Base-by-base conservation (phyloP, 2,329 filamentous ascomycete genomes). In the Trichoderma harzianum region DNA sequence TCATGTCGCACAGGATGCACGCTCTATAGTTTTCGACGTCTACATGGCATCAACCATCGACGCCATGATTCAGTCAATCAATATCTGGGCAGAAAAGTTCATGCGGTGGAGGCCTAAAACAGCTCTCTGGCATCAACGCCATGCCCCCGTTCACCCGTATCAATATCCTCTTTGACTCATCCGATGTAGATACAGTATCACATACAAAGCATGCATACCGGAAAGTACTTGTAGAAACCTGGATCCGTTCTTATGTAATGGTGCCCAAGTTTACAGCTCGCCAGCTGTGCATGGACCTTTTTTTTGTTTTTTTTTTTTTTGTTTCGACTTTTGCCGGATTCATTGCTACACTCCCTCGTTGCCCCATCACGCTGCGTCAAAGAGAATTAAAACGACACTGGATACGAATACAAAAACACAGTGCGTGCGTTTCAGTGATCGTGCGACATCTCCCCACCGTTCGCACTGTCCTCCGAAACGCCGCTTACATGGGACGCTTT, bases 331-430 rank as follows among this genome's bases (percentile, higher is more conserved):
- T 30, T 26, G 26, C 21, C 24, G 43, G n/a, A 21, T 69, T 61
- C n/a, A 69, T 69, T 57, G 66, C 57, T 24, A 62, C 66, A 69
- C 66, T 69, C 66, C 66, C 65, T 60, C 53, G 65, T 32, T 43
- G 64, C 55, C 24, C 53, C 64, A 58, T 34, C 28, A 7, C 26
- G 26, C 32, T 60, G 30, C 21, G 30, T 61, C 47, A 12, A 36
- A 28, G 32, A 28, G 58, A 26, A 51, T 4, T 11, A 3, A 18
- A 69, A 61, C 18, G n/a, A 28, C 53, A 53, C 5, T 61, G 21
- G 10, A 39, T 58, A 16, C 26, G 18, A 32, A 28, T 11, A 28
- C 16, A 18, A 57, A 3, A 39, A 1, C 14, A 39, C 64, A 57
- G 51, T 67, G 51, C 64, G 16, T 18, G 11, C 3, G 26, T 14